These are phyloP conservation scores for Schwanniomyces pseudopolymorphus DNA, from an alignment of 805 yeast genomes.

Conservation along the genomic window DNA sequence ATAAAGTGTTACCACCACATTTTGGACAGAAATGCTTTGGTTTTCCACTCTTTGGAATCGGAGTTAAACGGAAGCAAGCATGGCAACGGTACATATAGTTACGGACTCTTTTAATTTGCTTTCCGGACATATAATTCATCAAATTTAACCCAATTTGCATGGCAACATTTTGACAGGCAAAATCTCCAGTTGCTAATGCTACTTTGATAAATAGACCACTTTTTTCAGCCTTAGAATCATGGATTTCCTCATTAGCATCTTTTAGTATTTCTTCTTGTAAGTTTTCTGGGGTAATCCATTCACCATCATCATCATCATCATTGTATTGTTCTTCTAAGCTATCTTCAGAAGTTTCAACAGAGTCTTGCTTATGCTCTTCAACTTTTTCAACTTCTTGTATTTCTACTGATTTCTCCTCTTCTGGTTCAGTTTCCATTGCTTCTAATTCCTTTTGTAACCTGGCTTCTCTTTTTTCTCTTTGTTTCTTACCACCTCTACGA, in stretches of 20 bases:
- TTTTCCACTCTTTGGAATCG: constrained; percentile 72
- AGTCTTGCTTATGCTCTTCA: constrained; percentile 9
- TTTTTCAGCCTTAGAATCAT: constrained; percentile 28
- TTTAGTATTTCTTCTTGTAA: constrained; percentile 65
- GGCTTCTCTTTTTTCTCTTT: constrained; percentile 56
- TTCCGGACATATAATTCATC: constrained; percentile 81
- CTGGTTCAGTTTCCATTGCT: constrained; percentile 11
- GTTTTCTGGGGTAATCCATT: constrained; percentile 93
- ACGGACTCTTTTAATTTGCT: constrained; percentile 79
- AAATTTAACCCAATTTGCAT: constrained; percentile 86
- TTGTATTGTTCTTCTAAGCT: constrained; percentile 50
- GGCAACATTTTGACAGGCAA: constrained; percentile 94
- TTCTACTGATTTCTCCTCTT: constrained; percentile 2
- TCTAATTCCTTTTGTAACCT: constrained; percentile 25
- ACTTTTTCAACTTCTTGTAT: background rate
- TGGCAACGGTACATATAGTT: constrained; percentile 96
- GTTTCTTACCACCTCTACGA: constrained; percentile 67
- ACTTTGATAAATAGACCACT: constrained; percentile 51
- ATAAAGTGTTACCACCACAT: constrained; percentile 91
- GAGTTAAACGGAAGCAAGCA: constrained; percentile 86
- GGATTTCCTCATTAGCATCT: constrained; percentile 61
- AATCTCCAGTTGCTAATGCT: constrained; percentile 93
- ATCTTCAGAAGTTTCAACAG: background rate
- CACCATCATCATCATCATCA: constrained; percentile 80
- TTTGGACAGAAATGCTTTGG: constrained; percentile 89